A percentile compares a stretch with the other conserved stretches of the same genome.
Evolutionary conservation across 352 stramenopile species (phyloP).

Genomic region (Globisporangium ultimum): DNA sequence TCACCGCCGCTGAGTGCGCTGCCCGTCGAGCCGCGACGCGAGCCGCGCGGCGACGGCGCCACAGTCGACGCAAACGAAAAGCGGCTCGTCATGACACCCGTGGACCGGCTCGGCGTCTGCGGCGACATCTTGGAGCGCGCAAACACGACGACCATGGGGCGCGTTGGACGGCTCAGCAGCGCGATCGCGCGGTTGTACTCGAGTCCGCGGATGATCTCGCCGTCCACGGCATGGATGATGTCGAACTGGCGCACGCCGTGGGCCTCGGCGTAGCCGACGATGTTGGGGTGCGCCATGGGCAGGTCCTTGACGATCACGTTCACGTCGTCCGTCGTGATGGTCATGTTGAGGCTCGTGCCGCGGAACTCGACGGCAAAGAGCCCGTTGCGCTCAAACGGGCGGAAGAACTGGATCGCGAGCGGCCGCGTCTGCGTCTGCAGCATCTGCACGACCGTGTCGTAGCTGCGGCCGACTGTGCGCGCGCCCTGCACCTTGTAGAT

Average conservation of each 20-base stretch:
- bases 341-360: slow-evolving; percentile 78
- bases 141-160: slow-evolving; percentile 82
- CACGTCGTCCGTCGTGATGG: slow-evolving; percentile 81
- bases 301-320: slow-evolving; percentile 85
- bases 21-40: slow-evolving; percentile 37
- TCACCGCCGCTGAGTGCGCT: slow-evolving; percentile 47
- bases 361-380: slow-evolving; percentile 84
- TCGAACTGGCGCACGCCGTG: slow-evolving; percentile 80
- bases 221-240: slow-evolving; percentile 76
- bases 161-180: slow-evolving; percentile 56
- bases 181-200: slow-evolving; percentile 84
- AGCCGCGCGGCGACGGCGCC: slow-evolving; percentile 51
- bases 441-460: slow-evolving; percentile 85
- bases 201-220: slow-evolving; percentile 67
- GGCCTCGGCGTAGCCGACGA: slow-evolving; percentile 79
- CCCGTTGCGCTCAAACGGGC: slow-evolving; percentile 68
- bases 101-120: slow-evolving; percentile 53
- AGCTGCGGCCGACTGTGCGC: slow-evolving; percentile 69
- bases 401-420: slow-evolving; percentile 81
- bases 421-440: slow-evolving; percentile 75
- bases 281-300: slow-evolving; percentile 77
- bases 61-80: slow-evolving; percentile 77
- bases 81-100: slow-evolving; percentile 44
- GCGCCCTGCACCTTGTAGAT: slow-evolving; percentile 86
- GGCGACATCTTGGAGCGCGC: slow-evolving; percentile 61